phyloP scores from a whole-genome alignment of 31 red algal species.

The Porphyra umbilicalis region DNA sequence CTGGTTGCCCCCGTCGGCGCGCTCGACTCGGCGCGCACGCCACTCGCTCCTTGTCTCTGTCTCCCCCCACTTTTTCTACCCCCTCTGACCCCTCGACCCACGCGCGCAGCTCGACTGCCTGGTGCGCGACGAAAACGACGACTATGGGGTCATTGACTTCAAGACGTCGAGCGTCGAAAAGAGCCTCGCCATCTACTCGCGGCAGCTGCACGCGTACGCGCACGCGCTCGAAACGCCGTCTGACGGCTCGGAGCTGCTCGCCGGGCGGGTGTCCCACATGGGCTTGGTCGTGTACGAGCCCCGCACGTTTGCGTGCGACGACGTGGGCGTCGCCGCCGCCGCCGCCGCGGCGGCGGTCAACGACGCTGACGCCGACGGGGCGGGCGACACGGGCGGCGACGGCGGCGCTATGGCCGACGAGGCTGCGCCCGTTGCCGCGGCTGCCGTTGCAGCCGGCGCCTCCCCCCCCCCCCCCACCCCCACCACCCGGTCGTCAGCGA shows the following conservation, averaged over 20 bases:
- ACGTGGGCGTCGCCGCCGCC: not conserved
- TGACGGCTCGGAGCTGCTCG: slow-evolving; percentile 17
- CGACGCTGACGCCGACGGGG: not conserved
- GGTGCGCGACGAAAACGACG: slow-evolving; percentile 55
- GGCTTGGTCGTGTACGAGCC: slow-evolving; percentile 62
- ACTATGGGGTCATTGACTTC: slow-evolving; percentile 67
- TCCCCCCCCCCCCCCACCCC: too few species aligned
- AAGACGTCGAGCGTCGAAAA: slow-evolving; percentile 42
- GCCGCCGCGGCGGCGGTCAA: not conserved
- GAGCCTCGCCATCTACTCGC: slow-evolving; percentile 19
- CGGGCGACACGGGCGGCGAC: not conserved
- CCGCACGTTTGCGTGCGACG: slow-evolving; percentile 12
- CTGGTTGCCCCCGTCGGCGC: too few species aligned
- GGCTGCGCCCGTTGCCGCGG: not conserved
- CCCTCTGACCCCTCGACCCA: not conserved
- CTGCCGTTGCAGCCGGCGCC: too few species aligned
- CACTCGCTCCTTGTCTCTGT: too few species aligned
- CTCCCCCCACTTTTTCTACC: not conserved
- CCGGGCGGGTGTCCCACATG: slow-evolving; percentile 43
- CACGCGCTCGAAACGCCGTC: slow-evolving; percentile 45
- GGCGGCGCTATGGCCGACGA: not conserved
- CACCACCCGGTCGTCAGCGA: too few species aligned
- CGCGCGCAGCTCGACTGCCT: slow-evolving; percentile 57
- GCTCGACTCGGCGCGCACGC: too few species aligned
- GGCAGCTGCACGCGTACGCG: slow-evolving; percentile 79